Base-by-base conservation (phyloP, 2,329 filamentous ascomycete genomes). In the Talaromyces sp. region DNA sequence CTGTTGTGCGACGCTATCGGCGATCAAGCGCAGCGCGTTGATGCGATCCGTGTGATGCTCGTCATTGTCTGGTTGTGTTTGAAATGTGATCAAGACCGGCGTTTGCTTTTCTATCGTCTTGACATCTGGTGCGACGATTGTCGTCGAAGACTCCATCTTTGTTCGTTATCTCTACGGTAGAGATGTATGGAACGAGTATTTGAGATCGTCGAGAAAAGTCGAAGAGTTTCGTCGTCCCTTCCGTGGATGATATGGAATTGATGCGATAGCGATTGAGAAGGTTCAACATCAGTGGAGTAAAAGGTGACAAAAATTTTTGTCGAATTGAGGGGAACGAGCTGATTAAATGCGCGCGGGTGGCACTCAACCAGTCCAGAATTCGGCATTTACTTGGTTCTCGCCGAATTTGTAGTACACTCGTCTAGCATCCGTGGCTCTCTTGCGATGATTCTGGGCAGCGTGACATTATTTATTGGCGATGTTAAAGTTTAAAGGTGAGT, bases 1-100 rank as follows among this genome's bases (percentile, higher is more conserved):
- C 80, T 95, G 92, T 76, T 96, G 89, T 39, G 91, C 90, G 57
- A 96, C 85, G 63, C 88, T 91, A 76, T 93, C 91, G 65, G 91
- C 88, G 42, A 96, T 83, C 21, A 96, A 84, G 66, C 84, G 84
- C 58, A 96, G 81, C 18, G 88, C 88, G 62, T 86, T 82, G 66
- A 86, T 77, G 71, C 88, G 86, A 73, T 92, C 88, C 58, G 40
- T 18, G 18, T 48, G 25, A 25, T 59, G 57, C 81, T 72, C 57
- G 84, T 78, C 57, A 74, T 69, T 58, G 72, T 72, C 31, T 37
- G 39, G 57, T 23, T 48, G 40, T 25, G 81, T 74, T 14, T 78
- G 58, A 66, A 65, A 62, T 46, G 71, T 72, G 52, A 64, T 69
- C 25, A 77, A 68, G n/a, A 72, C 23, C 37, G 40, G 40, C 11